phyloP scores from a whole-genome alignment of 768 basidiomycete species.

The Auricularia auricula-judae region DNA sequence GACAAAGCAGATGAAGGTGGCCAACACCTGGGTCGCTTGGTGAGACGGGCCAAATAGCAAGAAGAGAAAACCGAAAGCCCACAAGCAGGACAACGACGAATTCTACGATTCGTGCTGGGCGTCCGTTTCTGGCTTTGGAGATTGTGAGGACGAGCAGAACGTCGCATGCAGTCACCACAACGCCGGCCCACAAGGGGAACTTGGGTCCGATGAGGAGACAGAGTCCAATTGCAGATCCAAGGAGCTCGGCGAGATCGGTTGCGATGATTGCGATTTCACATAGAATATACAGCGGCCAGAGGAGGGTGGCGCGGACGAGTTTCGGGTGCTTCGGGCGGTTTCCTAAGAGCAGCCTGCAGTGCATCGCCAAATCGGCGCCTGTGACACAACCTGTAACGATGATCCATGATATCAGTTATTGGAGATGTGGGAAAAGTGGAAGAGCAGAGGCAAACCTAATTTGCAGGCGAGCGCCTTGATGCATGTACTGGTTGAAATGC shows the following conservation, averaged over 20 bases:
- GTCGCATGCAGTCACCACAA: conserved; percentile 57
- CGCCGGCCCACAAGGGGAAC: conserved; percentile 59
- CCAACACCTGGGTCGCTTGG: conserved; percentile 36
- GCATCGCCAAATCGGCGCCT: conserved; percentile 42
- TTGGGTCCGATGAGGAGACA: conserved; percentile 54
- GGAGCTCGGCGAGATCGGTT: conserved; percentile 71
- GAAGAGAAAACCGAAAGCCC: background rate
- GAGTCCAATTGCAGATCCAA: conserved; percentile 73
- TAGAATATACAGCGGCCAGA: conserved; percentile 55
- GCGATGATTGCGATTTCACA: conserved; percentile 55
- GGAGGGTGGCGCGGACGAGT: conserved; percentile 44
- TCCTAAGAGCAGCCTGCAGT: conserved; percentile 54
- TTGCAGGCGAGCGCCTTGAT: conserved; percentile 63
- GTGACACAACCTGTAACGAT: conserved; percentile 11
- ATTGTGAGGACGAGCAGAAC: conserved; percentile 50
- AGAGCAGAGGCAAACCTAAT: conserved; percentile 34
- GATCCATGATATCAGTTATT: background rate
- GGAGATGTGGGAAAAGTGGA: background rate
- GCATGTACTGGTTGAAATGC: background rate
- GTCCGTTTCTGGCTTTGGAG: background rate
- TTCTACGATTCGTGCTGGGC: background rate
- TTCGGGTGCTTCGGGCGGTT: conserved; percentile 49
- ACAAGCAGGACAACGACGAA: background rate
- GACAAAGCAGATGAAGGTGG: conserved; percentile 68
- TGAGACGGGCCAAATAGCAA: background rate